A percentile compares a stretch with the other conserved stretches of the same genome.
Conservation (phyloP, 2,329 filamentous ascomycete species). For the Mycogone perniciosa region DNA sequence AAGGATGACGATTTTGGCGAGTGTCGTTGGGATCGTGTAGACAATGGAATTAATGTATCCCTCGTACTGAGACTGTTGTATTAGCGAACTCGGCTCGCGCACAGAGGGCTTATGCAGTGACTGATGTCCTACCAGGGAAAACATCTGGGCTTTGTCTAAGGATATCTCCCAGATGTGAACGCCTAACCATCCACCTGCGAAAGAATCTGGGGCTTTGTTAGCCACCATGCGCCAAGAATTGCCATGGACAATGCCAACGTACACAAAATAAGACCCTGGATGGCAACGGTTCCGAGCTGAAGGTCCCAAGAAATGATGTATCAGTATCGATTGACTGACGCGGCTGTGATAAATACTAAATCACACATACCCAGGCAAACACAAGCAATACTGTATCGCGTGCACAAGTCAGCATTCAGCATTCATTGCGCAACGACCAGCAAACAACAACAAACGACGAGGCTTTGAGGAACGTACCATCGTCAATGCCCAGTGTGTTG, state of each 20-base stretch:
- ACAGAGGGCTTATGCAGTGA: too few species aligned
- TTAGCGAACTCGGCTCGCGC: too few species aligned
- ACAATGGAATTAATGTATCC: conserved; percentile 15
- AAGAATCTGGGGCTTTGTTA: background rate
- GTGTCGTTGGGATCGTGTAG: conserved; percentile 13
- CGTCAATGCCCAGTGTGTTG: background rate
- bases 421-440: too few species aligned
- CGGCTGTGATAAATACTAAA: background rate
- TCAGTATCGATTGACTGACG: too few species aligned
- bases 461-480: background rate
- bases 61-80: background rate
- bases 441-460: too few species aligned
- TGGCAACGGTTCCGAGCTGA: conserved; percentile 9
- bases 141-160: conserved; percentile 9
- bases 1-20: conserved; percentile 16
- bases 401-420: background rate
- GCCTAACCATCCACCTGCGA: background rate
- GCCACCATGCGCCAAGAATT: background rate
- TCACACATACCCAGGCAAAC: background rate
- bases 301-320: too few species aligned
- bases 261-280: conserved; percentile 12
- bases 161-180: conserved; percentile 13
- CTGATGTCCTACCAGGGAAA: conserved; percentile 2
- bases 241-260: background rate
- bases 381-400: background rate